Base-by-base conservation (phyloP, 2,329 filamentous ascomycete species). In the Leptographium radiaticola region DNA sequence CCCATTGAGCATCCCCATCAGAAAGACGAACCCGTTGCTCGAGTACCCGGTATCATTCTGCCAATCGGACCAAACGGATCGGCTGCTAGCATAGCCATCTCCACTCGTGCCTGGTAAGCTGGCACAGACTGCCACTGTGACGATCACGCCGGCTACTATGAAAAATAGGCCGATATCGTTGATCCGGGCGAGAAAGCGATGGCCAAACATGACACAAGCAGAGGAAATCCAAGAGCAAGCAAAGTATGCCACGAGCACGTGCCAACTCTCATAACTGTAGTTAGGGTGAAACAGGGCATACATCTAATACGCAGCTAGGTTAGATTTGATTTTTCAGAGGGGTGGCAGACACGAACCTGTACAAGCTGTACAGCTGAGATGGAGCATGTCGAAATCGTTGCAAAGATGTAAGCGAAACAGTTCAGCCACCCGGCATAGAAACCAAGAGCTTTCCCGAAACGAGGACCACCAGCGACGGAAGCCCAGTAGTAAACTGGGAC, bases 401-500 rank as follows among this genome's bases (percentile, higher is more conserved):
- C 36, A 15, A 38, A 38, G 36, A 38, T 38, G 36, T 38, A 38
- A 36, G 68, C 70, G 2, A 73, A 64, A 53, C 67, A 71, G 59
- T 73, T 73, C 69, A 70, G 72, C 69, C 69, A 73, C 9, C 71
- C 71, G 10, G 71, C 68, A 52, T 71, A 71, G 36, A 38, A 38
- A 7, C 36, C 36, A 38, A 38, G 36, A 6, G 36, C 36, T 38
- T 38, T 38, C 6, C 36, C 36, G 6, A 11, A 38, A 15, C 36
- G 36, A 38, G 36, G 36, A 2, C 36, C 36, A 38, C 36, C 36
- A 15, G 40, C 40, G 10, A 81, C 70, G 15, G 76, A 74, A 2
- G 79, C 79, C 76, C 77, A 82, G 60, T 82, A 79, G 55, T 83
- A 83, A 6, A 82, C 76, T 49, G 2, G 15, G 9, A 30, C 11